phyloP scores from a whole-genome alignment of 1,284 basidiomycete genomes.

The Leccinum pachyderme region DNA sequence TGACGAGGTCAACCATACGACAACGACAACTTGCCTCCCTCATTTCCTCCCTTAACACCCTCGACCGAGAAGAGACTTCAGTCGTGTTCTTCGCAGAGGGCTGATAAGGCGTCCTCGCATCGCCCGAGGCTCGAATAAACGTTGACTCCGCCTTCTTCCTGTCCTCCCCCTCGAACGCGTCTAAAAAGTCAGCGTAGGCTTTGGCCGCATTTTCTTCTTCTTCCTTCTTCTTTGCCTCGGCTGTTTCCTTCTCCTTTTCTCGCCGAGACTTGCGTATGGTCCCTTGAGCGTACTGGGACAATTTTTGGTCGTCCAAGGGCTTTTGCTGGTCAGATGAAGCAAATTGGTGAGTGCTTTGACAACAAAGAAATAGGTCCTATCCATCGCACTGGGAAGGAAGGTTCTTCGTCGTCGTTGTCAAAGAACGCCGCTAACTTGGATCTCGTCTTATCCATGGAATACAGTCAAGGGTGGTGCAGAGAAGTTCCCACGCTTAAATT shows the following conservation, averaged over 20 bases:
- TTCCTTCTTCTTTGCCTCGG: constrained; percentile 81
- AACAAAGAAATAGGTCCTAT: constrained; percentile 59
- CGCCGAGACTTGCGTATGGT: constrained; percentile 72
- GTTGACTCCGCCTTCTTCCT: constrained; percentile 53
- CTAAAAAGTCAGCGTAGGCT: constrained; percentile 84
- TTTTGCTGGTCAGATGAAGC: constrained; percentile 60
- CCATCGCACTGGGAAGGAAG: constrained; percentile 83
- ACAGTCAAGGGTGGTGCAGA: neutral
- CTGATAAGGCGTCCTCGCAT: constrained; percentile 47
- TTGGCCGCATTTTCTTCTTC: constrained; percentile 78
- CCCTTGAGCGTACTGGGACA: constrained; percentile 73
- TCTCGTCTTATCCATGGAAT: constrained; percentile 73
- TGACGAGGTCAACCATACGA: neutral
- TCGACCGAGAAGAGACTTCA: constrained; percentile 30
- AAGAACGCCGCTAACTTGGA: constrained; percentile 76
- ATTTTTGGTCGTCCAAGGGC: constrained; percentile 72
- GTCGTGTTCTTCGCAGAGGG: constrained; percentile 36
- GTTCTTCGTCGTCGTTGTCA: constrained; percentile 76
- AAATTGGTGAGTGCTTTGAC: constrained; percentile 54
- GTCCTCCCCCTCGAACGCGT: constrained; percentile 79
- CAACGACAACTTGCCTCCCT: constrained; percentile 23
- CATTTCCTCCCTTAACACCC: constrained; percentile 36
- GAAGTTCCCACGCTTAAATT: constrained; percentile 21
- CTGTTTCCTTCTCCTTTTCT: constrained; percentile 87
- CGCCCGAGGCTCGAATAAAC: constrained; percentile 71